Conservation (phyloP, 2,329 filamentous ascomycete species). For the Celoporthe dispersa region DNA sequence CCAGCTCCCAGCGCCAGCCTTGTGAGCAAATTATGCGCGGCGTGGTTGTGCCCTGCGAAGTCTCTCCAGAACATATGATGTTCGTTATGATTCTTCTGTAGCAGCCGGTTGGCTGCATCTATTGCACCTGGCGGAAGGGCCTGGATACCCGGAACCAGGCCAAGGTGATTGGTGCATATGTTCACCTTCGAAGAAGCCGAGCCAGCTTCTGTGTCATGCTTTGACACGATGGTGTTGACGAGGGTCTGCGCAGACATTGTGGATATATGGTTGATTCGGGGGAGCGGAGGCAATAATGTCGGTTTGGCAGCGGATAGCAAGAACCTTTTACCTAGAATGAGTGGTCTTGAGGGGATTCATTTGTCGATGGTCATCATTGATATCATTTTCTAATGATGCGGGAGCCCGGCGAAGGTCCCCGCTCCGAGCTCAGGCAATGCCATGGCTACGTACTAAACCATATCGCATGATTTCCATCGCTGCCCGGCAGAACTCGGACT, state of each 20-base stretch:
- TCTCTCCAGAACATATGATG: slow-evolving; percentile 17
- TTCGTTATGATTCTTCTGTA: slow-evolving; percentile 19
- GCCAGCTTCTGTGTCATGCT: not conserved
- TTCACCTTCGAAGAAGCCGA: slow-evolving; percentile 9
- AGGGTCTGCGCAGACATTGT: not conserved
- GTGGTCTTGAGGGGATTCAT: no score
- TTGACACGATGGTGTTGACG: not conserved
- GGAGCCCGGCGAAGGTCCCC: no score
- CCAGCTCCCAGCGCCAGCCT: slow-evolving; percentile 76
- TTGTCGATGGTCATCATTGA: no score
- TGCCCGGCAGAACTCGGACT: no score
- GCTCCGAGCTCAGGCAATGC: no score
- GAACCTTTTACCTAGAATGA: no score
- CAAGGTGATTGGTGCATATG: not conserved
- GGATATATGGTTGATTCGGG: not conserved
- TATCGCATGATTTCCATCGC: no score
- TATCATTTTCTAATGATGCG: no score
- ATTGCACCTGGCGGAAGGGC: not conserved
- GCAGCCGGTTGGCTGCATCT: slow-evolving; percentile 10
- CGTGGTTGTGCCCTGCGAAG: slow-evolving; percentile 40
- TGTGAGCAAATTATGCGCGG: slow-evolving; percentile 75
- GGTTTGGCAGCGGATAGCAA: no score
- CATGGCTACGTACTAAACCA: no score
- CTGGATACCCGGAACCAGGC: slow-evolving; percentile 14
- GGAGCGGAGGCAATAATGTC: not conserved